These are phyloP conservation scores for Salisapilia sapeloensis DNA, from an alignment of 352 stramenopile genomes.

Conservation along the genomic window DNA sequence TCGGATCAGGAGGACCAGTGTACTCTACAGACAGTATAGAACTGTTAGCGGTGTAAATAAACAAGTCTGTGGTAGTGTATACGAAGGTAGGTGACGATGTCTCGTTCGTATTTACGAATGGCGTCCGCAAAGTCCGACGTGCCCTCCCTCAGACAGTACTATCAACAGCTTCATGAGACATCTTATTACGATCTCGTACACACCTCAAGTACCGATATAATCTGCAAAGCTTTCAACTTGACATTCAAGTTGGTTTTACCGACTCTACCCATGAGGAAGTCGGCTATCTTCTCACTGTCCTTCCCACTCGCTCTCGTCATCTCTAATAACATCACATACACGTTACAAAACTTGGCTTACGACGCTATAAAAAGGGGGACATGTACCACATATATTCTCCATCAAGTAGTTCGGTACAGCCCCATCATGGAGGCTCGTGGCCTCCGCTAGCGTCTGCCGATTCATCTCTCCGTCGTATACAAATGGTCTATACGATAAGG, in stretches of 20 bases:
- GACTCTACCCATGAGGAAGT: slow-evolving; percentile 57
- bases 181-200: too few relatives aligned
- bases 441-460: slow-evolving; percentile 56
- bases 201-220: slow-evolving; percentile 35
- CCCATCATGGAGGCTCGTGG: slow-evolving; percentile 70
- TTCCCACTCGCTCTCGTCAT: slow-evolving; percentile 36
- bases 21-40: slow-evolving; percentile 23
- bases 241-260: slow-evolving; percentile 75
- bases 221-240: slow-evolving; percentile 73
- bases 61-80: slow-evolving; percentile 5
- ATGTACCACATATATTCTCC: slow-evolving; percentile 68
- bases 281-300: slow-evolving; percentile 59
- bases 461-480: slow-evolving; percentile 67
- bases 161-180: slow-evolving; percentile 1
- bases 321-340: slow-evolving; percentile 10
- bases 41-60: neutral
- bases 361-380: neutral
- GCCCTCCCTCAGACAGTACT: slow-evolving; percentile 70
- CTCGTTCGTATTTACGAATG: slow-evolving; percentile 49
- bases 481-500: too few relatives aligned
- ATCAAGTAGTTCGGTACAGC: slow-evolving; percentile 71
- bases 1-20: slow-evolving; percentile 48
- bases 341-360: neutral
- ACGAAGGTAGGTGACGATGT: slow-evolving; percentile 57
- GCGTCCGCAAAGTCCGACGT: slow-evolving; percentile 33